Evolutionary conservation across 768 basidiomycete species (phyloP).

Genomic region (Baorangia bicolor): DNA sequence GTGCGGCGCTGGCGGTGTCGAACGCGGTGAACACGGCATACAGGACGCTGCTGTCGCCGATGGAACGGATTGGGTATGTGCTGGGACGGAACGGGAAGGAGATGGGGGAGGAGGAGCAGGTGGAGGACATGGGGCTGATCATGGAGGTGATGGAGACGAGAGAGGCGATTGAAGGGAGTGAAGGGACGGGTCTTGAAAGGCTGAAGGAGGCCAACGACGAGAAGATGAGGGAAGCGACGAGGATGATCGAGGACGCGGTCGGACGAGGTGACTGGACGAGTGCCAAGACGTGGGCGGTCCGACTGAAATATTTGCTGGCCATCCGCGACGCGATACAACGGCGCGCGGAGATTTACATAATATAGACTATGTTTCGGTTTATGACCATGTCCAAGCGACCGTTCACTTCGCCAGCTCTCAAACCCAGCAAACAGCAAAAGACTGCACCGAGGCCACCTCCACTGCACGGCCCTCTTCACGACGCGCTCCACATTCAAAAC

Average conservation of each 20-base stretch:
- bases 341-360: slow-evolving; percentile 22
- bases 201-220: slow-evolving; percentile 55
- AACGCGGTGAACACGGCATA: slow-evolving; percentile 83
- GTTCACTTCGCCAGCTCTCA: neutral
- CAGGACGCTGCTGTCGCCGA: slow-evolving; percentile 66
- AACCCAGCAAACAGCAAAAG: slow-evolving; percentile 21
- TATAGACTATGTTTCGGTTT: too few relatives aligned
- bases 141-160: slow-evolving; percentile 75
- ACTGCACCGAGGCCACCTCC: neutral
- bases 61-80: slow-evolving; percentile 80
- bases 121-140: slow-evolving; percentile 71
- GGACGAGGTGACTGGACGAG: slow-evolving; percentile 50
- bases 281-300: slow-evolving; percentile 59
- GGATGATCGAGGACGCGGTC: slow-evolving; percentile 49
- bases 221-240: slow-evolving; percentile 47
- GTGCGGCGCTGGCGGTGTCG: slow-evolving; percentile 44
- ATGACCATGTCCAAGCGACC: slow-evolving; percentile 20
- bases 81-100: slow-evolving; percentile 58
- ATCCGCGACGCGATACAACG: slow-evolving; percentile 41
- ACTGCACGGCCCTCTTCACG: slow-evolving; percentile 36
- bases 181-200: slow-evolving; percentile 51
- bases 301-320: slow-evolving; percentile 71
- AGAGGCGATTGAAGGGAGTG: slow-evolving; percentile 63
- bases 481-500: slow-evolving; percentile 32
- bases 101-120: slow-evolving; percentile 66